phyloP scores from a whole-genome alignment of 2,329 filamentous ascomycete species.

The Thermoascus crustaceus region DNA sequence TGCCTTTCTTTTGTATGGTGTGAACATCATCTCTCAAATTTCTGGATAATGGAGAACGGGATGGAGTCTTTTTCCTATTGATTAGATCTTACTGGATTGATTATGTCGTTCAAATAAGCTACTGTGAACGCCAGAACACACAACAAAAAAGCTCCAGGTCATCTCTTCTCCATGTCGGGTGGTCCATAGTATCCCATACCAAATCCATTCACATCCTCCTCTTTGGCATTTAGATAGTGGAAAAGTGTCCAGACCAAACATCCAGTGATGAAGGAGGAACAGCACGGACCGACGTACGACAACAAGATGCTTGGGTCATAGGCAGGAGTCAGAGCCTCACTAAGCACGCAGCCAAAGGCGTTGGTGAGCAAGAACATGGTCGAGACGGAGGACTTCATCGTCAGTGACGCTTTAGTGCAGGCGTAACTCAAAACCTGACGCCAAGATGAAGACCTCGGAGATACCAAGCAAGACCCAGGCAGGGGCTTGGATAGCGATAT shows the following conservation, averaged over 20 bases:
- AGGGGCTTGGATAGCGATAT: conserved; percentile 48
- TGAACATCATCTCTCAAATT: no score
- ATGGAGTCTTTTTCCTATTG: no score
- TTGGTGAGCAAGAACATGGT: conserved; percentile 51
- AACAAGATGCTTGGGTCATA: conserved; percentile 58
- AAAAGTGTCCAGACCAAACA: conserved; percentile 48
- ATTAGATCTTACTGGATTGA: no score
- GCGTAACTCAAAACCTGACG: conserved; percentile 69
- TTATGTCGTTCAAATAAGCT: no score
- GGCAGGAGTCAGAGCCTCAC: conserved; percentile 54
- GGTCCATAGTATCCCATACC: no score
- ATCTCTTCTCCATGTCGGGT: no score
- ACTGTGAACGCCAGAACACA: no score
- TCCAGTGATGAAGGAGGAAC: conserved; percentile 42
- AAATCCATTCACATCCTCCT: conserved; percentile 46
- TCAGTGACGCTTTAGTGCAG: conserved; percentile 62
- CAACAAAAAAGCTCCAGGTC: no score
- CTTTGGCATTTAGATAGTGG: conserved; percentile 40
- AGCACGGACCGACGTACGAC: conserved; percentile 55
- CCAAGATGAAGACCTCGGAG: no score
- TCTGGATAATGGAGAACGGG: no score
- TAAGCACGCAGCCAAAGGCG: conserved; percentile 51
- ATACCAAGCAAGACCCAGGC: conserved; percentile 59
- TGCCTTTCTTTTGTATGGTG: no score
- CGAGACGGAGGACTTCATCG: conserved; percentile 57